A percentile compares a stretch with the other conserved stretches of the same genome.
phyloP scores from a whole-genome alignment of 441 rosid species.

The Pelargonium cotyledonis region DNA sequence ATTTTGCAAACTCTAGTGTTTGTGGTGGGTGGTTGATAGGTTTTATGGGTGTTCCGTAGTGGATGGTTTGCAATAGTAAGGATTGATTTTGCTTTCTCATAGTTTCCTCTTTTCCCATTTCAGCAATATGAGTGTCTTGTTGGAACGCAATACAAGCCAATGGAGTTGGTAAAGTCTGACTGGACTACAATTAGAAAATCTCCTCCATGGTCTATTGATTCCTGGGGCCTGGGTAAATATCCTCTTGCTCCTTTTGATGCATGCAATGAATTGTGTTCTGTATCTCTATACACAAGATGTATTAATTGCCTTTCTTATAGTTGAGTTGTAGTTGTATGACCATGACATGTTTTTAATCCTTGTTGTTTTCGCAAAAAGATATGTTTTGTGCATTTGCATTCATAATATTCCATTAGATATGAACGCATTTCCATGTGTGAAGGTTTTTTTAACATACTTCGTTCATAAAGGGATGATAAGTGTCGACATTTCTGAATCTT shows the following conservation, averaged over 20 bases:
- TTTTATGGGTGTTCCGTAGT: background rate
- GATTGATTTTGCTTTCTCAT: conserved; percentile 8
- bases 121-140: conserved; percentile 97
- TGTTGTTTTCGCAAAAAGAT: conserved; percentile 4
- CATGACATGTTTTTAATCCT: background rate
- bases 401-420: conserved; percentile 5
- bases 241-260: conserved; percentile 8
- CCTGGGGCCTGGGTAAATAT: conserved; percentile 95
- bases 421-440: background rate
- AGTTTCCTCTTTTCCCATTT: conserved; percentile 11
- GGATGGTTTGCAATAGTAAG: background rate
- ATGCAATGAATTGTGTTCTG: background rate
- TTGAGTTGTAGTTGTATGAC: conserved; percentile 4
- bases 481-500: background rate
- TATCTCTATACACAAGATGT: background rate
- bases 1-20: background rate
- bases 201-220: conserved; percentile 97
- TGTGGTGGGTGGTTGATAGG: background rate
- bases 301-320: background rate
- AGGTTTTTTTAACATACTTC: background rate
- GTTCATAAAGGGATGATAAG: background rate
- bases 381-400: conserved; percentile 5
- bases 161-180: conserved; percentile 89
- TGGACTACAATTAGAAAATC: conserved; percentile 90
- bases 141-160: conserved; percentile 86